Base-by-base conservation (phyloP, 257 asterid species). In the Perilla frutescens region DNA sequence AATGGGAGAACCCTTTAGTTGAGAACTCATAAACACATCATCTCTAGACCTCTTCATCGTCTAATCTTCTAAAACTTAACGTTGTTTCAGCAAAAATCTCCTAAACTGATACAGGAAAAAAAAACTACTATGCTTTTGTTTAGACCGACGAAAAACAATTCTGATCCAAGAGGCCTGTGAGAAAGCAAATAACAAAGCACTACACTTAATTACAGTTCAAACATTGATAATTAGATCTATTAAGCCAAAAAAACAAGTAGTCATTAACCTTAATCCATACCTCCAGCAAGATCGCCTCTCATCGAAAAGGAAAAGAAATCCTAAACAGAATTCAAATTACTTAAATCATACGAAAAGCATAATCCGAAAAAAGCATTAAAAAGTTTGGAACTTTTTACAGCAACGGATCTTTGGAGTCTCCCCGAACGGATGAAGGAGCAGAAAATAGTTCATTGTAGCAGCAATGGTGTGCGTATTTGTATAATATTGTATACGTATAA, bases 41-140 rank as follows among this genome's bases (percentile, higher is more conserved):
- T 91, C 96, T 78, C 87, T 76, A 55, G 87, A 77, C 97, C 89
- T 82, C 89, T 87, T 89, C 97, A 93, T 89, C 81, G 14, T 34
- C 68, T 68, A 77, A 70, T 59, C 71, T 55, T 36, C 57, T 55
- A 53, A 37, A 45, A 62, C 59, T 37, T 41, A 43, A 20, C 55
- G 36, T 41, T 20, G 47, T 15, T 57, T 26, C 54, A 29, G 61
- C 59, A 41, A 58, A 40, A 12, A 64, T 64, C 58, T 58, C 48
- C 74, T n/a, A 76, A 67, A 41, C 66, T 63, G 36, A 74, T 20
- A 20, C 26, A 20, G 26, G 39, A 71, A 79, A 50, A 63, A 79
- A 32, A 4, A 65, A 20, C 20, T 11, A 43, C 70, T 78, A 74
- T 57, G 72, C 63, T 73, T 80, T 64, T 1, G 63, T 76, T 75